Percentiles rank a stretch among this genome's conserved stretches.
Conservation (phyloP, 805 yeast genomes). For the Saccharomycopsis sp. region DNA sequence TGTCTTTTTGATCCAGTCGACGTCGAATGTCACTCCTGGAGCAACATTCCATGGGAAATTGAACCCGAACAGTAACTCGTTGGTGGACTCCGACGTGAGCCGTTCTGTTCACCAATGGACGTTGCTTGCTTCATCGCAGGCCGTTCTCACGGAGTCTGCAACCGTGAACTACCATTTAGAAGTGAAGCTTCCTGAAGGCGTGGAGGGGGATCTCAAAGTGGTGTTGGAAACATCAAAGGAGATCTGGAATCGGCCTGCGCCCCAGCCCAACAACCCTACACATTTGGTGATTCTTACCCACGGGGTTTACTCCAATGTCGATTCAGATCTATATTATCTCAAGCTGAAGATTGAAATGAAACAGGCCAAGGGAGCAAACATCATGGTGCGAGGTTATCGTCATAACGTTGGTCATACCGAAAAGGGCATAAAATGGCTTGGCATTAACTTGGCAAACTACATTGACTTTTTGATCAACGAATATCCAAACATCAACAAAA, state of each 20-base stretch:
- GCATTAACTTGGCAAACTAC: slow-evolving; percentile 70
- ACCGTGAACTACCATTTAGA: slow-evolving; percentile 64
- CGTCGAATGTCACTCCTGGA: slow-evolving; percentile 59
- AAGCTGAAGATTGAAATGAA: slow-evolving; percentile 65
- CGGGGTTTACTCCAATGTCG: slow-evolving; percentile 83
- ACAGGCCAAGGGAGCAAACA: slow-evolving; percentile 41
- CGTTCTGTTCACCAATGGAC: slow-evolving; percentile 59
- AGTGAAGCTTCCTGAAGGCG: slow-evolving; percentile 33
- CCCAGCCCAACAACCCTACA: slow-evolving; percentile 43
- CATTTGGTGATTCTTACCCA: slow-evolving; percentile 86
- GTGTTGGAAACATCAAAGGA: slow-evolving; percentile 47
- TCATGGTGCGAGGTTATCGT: slow-evolving; percentile 73
- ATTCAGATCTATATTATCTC: slow-evolving; percentile 82
- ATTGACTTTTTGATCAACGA: slow-evolving; percentile 44
- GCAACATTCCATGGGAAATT: slow-evolving; percentile 54
- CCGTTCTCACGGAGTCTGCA: slow-evolving; percentile 61
- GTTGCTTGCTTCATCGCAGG: slow-evolving; percentile 73
- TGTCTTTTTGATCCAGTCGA: slow-evolving; percentile 33
- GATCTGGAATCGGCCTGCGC: slow-evolving; percentile 65
- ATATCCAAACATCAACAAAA: slow-evolving; percentile 39
- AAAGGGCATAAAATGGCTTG: slow-evolving; percentile 76
- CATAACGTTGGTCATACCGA: slow-evolving; percentile 86
- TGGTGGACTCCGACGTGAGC: slow-evolving; percentile 23
- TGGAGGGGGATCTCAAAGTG: slow-evolving; percentile 23
- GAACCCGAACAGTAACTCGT: slow-evolving; percentile 38